Conservation (phyloP, 352 stramenopile species). For the Pythium rhizo-oryzae region DNA sequence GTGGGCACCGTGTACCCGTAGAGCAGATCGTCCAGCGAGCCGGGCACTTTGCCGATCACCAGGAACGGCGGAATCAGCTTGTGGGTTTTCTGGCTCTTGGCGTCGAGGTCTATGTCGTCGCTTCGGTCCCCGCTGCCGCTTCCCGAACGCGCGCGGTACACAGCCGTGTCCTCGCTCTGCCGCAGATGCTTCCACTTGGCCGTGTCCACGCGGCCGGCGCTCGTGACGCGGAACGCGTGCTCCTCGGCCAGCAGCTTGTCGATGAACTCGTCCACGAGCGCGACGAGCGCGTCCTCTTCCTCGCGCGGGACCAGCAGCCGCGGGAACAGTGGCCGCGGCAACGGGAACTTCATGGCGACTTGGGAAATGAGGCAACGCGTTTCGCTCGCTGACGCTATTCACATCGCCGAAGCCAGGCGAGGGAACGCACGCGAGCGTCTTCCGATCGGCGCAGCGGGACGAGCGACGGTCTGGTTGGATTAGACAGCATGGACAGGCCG, state of each 20-base stretch:
- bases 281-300: slow-evolving; percentile 3
- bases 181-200: slow-evolving; percentile 13
- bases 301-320: not conserved
- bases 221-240: slow-evolving; percentile 7
- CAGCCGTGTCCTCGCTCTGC: slow-evolving; percentile 4
- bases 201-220: slow-evolving; percentile 41
- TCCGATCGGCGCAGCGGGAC: too few species aligned
- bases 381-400: too few species aligned
- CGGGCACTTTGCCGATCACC: slow-evolving; percentile 12
- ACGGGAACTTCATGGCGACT: slow-evolving; percentile 17
- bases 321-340: slow-evolving; percentile 12
- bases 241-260: slow-evolving; percentile 16
- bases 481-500: too few species aligned
- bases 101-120: too few species aligned
- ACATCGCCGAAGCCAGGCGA: too few species aligned
- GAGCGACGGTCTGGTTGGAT: too few species aligned
- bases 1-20: slow-evolving; percentile 17
- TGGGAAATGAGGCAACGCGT: too few species aligned
- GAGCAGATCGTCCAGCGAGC: slow-evolving; percentile 18
- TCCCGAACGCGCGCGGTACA: slow-evolving; percentile 3
- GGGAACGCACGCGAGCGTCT: too few species aligned
- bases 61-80: slow-evolving; percentile 17
- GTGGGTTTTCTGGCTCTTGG: not conserved
- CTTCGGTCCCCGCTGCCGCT: too few species aligned
- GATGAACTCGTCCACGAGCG: slow-evolving; percentile 12